phyloP scores from a whole-genome alignment of 352 stramenopile species.

The Phytopythium oedochilum region DNA sequence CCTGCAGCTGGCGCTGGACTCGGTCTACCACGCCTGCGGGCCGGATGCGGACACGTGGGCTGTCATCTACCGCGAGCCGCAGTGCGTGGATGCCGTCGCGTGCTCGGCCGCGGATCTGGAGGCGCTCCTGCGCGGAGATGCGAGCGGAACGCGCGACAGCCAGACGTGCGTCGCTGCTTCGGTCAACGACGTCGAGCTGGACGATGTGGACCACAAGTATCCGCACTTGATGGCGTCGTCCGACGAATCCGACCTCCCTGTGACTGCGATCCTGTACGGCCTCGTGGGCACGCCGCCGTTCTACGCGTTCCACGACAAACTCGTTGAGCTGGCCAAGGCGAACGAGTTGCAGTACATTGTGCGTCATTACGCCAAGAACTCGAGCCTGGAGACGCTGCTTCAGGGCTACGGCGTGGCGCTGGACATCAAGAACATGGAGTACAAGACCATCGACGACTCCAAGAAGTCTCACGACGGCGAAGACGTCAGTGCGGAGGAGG shows the following conservation, averaged over 20 bases:
- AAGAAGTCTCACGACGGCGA: slow-evolving; percentile 47
- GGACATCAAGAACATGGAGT: slow-evolving; percentile 98
- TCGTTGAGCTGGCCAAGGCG: slow-evolving; percentile 50
- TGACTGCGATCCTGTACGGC: slow-evolving; percentile 84
- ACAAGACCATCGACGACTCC: slow-evolving; percentile 94
- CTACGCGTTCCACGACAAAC: slow-evolving; percentile 57
- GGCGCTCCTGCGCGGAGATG: slow-evolving; percentile 19
- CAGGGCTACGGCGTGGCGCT: slow-evolving; percentile 91
- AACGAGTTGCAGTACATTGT: slow-evolving; percentile 79
- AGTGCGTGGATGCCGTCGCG: slow-evolving; percentile 58
- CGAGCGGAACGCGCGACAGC: slow-evolving; percentile 1
- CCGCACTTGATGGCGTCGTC: slow-evolving; percentile 24
- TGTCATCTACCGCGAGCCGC: slow-evolving; percentile 61
- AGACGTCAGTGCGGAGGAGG: slow-evolving; percentile 19
- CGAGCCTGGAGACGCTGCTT: slow-evolving; percentile 66
- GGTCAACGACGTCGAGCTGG: slow-evolving; percentile 63
- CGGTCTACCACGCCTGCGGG: slow-evolving; percentile 48
- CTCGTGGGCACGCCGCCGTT: slow-evolving; percentile 64
- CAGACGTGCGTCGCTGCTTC: slow-evolving; percentile 56
- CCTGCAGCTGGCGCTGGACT: slow-evolving; percentile 62
- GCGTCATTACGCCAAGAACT: slow-evolving; percentile 69
- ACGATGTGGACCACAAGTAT: slow-evolving; percentile 68
- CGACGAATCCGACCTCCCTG: neutral
- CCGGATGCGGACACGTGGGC: slow-evolving; percentile 53
- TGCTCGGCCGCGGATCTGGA: slow-evolving; percentile 53